These are phyloP conservation scores for Chrysanthemum makinoi DNA, from an alignment of 129 eudicot genomes.

Conservation along the genomic window DNA sequence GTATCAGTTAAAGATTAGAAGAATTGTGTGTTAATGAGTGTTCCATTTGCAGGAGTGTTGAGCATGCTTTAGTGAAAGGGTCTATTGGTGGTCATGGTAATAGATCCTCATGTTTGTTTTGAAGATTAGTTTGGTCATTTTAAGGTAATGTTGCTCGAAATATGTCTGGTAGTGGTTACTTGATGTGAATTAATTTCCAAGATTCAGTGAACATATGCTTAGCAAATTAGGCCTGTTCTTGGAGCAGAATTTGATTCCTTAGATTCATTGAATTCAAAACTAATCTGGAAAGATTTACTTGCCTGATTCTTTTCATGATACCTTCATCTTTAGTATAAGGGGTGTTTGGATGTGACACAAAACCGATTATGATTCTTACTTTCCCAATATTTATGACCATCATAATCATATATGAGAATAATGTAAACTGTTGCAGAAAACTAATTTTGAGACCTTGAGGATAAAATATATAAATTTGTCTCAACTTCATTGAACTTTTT, in stretches of 20 bases:
- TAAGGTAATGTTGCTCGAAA: not conserved
- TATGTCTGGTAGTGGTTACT: not conserved
- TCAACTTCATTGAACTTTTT: no score
- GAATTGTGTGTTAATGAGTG: not conserved
- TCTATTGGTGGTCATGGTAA: constrained; percentile 6
- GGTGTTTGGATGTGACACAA: not conserved
- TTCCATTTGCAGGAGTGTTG: constrained; percentile 6
- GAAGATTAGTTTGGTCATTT: constrained; percentile 21
- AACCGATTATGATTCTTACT: not conserved
- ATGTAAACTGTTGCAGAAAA: not conserved
- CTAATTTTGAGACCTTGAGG: no score
- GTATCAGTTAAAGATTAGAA: not conserved
- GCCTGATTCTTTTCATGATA: constrained; percentile 8
- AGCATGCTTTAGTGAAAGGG: constrained; percentile 8
- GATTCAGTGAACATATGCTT: constrained; percentile 31
- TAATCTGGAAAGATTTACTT: constrained; percentile 16
- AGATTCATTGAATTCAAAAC: constrained; percentile 19
- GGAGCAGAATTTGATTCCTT: constrained; percentile 23
- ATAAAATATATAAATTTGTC: no score
- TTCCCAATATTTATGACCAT: not conserved
- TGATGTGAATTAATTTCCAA: constrained; percentile 20
- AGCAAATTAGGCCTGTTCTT: constrained; percentile 18
- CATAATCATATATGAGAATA: not conserved
- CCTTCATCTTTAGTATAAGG: not conserved
- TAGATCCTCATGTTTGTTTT: not conserved